A percentile compares a stretch with the other conserved stretches of the same genome.
Evolutionary conservation across 75 land plant species (phyloP).

Genomic region (Selaginella moellendorffii): DNA sequence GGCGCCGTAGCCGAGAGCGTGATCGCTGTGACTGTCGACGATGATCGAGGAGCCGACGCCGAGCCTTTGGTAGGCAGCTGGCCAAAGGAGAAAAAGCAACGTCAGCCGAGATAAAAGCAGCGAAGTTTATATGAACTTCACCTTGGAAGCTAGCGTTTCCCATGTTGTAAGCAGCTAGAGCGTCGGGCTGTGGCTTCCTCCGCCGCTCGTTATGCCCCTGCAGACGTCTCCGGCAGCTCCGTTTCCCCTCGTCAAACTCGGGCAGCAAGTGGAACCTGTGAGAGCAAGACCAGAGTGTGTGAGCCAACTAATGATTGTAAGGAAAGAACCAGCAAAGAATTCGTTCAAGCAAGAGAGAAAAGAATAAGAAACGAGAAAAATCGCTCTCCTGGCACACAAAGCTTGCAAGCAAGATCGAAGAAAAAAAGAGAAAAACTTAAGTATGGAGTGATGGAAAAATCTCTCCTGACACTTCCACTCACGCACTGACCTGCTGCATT

Average conservation of each 20-base stretch:
- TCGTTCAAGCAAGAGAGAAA: background rate
- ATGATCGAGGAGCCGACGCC: background rate
- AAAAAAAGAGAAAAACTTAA: too few species aligned
- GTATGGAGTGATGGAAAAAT: background rate
- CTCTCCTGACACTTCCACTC: background rate
- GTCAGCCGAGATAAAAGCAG: background rate
- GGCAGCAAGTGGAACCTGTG: constrained; percentile 2
- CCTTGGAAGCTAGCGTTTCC: background rate
- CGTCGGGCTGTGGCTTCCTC: constrained; percentile 5
- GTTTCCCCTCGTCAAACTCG: constrained; percentile 3
- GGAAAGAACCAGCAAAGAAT: background rate
- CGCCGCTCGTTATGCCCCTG: background rate
- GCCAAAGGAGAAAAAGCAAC: background rate
- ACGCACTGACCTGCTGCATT: constrained; percentile 7
- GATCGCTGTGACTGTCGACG: background rate
- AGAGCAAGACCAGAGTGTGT: background rate
- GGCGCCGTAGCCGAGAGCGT: background rate
- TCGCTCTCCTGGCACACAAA: background rate
- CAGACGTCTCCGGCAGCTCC: constrained; percentile 7
- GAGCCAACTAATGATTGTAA: background rate
- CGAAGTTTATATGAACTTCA: background rate
- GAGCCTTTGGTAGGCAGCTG: background rate
- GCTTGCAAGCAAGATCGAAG: background rate
- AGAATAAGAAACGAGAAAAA: background rate
- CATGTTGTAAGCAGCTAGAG: background rate